A percentile compares a stretch with the other conserved stretches of the same genome.
phyloP scores from a whole-genome alignment of 2,329 filamentous ascomycete species.

The Apiospora rasikravindrae region DNA sequence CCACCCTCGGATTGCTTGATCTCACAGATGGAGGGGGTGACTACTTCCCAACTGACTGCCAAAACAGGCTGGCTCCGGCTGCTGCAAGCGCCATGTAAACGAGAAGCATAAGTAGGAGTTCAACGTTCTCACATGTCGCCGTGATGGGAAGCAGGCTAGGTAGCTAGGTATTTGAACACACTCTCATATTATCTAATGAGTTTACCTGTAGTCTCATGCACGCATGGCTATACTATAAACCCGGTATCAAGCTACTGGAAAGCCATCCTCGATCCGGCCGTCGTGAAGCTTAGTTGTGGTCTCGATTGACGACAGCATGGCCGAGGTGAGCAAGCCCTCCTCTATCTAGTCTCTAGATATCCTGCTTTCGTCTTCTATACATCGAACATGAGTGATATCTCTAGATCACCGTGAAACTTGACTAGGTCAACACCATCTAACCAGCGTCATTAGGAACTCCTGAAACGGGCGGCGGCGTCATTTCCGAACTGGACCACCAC shows the following conservation, averaged over 20 bases:
- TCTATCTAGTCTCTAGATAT: too few relatives aligned
- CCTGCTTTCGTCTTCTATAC: neutral
- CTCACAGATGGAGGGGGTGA: constrained; percentile 8
- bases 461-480: constrained; percentile 30
- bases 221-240: neutral
- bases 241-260: neutral
- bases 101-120: neutral
- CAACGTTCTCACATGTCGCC: neutral
- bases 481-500: constrained; percentile 50
- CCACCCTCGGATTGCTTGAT: constrained; percentile 1
- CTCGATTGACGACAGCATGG: neutral
- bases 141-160: neutral
- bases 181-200: neutral
- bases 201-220: neutral
- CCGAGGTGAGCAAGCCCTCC: constrained; percentile 24
- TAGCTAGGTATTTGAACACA: neutral
- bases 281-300: neutral
- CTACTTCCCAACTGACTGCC: neutral
- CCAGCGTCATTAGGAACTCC: constrained; percentile 27
- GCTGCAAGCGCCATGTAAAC: neutral
- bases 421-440: constrained; percentile 17
- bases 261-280: neutral
- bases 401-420: neutral
- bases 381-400: neutral
- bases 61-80: neutral